Evolutionary conservation across 2,329 filamentous ascomycete species (phyloP), one percentile per base, ranked within the genome.

Genomic region (Fusarium caatingaense): DNA sequence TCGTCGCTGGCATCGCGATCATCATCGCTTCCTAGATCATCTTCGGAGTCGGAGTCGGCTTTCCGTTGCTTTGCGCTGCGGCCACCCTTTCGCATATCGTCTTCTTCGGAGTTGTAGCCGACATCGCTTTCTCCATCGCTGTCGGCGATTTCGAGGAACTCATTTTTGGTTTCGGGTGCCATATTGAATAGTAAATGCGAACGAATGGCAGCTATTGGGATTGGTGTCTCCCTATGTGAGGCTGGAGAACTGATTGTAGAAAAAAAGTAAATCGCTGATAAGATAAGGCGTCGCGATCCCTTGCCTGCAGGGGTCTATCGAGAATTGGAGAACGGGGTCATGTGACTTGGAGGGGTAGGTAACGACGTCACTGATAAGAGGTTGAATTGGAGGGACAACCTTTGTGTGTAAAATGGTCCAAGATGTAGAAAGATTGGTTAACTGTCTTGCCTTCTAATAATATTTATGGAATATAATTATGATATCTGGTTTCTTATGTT

Each of bases 61-160:
- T 88, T 92, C 74, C 88, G 85, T 71, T 91, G 83, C 81, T 94
- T 94, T 47, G 86, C 80, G 64, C 80, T 81, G 78, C 86, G 81
- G 66, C 84, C 86, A 57, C 90, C 91, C 78, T 92, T 92, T 74
- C 85, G 87, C 64, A 93, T 76, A 66, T 93, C 76, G 66, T 93
- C 89, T 47, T 90, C 86, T 23, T 92, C 91, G 0, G 91, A 93
- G 67, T 92, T 84, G 77, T 92, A 92, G 60, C 86, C 88, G 51
- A 83, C 80, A 68, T 81, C 81, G 40, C 84, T 83, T 47, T 89
- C 87, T 37, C 89, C 87, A 21, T 89, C 87, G 75, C 88, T 91
- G 20, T 88, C 84, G 5, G 76, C 78, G 3, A 81, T 83, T 68
- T 90, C 88, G 30, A 94, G 86, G 74, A 91, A 94, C 55, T 92